Conservation (phyloP, 768 basidiomycete genomes). For the Psilocybe cubensis region DNA sequence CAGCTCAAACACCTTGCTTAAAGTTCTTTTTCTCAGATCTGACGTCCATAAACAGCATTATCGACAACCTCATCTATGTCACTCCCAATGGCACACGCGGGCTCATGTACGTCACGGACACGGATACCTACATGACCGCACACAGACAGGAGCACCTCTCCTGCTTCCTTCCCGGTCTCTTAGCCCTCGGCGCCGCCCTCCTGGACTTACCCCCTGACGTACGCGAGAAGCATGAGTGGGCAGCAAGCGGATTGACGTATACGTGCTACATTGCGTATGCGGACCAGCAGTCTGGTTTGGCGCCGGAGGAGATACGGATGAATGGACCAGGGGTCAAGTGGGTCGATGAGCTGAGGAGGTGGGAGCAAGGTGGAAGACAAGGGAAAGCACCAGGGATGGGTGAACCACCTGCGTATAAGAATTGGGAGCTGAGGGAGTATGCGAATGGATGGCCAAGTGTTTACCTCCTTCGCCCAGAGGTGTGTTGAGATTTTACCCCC, state of each 20-base stretch:
- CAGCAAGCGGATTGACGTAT: constrained; percentile 70
- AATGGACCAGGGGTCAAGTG: constrained; percentile 37
- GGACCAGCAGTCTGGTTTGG: constrained; percentile 68
- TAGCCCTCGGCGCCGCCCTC: constrained; percentile 61
- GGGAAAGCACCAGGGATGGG: constrained; percentile 49
- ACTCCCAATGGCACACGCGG: constrained; percentile 58
- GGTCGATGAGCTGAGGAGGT: constrained; percentile 49
- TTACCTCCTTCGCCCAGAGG: constrained; percentile 73
- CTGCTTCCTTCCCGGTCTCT: constrained; percentile 69
- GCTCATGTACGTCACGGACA: constrained; percentile 66
- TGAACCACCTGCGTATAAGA: constrained; percentile 31
- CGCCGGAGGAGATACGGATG: constrained; percentile 59
- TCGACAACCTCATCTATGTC: constrained; percentile 59
- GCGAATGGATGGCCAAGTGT: constrained; percentile 20
- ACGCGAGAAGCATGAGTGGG: constrained; percentile 65
- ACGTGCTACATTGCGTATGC: constrained; percentile 70
- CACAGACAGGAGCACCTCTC: constrained; percentile 67
- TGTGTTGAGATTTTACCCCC: constrained; percentile 33
- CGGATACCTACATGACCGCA: constrained; percentile 31
- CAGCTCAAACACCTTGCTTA: background rate
- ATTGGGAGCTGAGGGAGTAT: constrained; percentile 54
- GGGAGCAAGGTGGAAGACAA: constrained; percentile 44
- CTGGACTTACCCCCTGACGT: constrained; percentile 40
- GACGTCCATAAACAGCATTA: constrained; percentile 52
- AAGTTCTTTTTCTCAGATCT: constrained; percentile 39